Percentiles rank a stretch among this genome's conserved stretches.
phyloP scores from a whole-genome alignment of 2,329 filamentous ascomycete species.

The Tolypocladium sp. region DNA sequence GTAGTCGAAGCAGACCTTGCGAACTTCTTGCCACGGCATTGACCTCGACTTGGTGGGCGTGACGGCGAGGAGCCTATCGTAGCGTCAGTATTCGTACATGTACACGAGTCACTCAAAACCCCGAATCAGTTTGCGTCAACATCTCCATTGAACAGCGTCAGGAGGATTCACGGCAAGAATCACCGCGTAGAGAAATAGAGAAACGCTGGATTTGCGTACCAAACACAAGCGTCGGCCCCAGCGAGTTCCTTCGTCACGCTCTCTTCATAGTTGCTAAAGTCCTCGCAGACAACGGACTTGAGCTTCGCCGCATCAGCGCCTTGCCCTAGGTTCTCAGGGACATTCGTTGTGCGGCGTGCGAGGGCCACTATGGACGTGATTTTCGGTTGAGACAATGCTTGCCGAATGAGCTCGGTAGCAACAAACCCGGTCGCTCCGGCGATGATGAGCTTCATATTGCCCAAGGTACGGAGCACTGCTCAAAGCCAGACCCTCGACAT shows the following conservation, averaged over 20 bases:
- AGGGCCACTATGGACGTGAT: conserved; percentile 32
- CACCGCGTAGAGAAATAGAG: background rate
- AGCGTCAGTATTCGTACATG: background rate
- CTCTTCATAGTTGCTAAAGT: conserved; percentile 31
- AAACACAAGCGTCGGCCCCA: conserved; percentile 33
- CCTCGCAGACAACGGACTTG: conserved; percentile 25
- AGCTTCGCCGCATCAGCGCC: conserved; percentile 24
- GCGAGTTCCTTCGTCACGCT: conserved; percentile 26
- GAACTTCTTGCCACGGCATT: conserved; percentile 24
- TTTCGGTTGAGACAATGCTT: conserved; percentile 23
- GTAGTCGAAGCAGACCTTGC: conserved; percentile 29
- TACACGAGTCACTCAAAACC: background rate
- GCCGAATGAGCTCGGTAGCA: conserved; percentile 32
- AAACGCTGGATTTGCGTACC: conserved; percentile 14
- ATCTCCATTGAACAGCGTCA: background rate
- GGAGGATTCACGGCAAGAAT: background rate
- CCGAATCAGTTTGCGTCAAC: background rate
- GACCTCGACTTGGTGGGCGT: conserved; percentile 24
- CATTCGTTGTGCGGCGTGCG: conserved; percentile 23
- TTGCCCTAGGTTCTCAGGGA: conserved; percentile 11
- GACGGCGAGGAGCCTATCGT: conserved; percentile 28
- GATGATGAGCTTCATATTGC: conserved; percentile 34
- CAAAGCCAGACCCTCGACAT: background rate
- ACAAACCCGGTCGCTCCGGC: conserved; percentile 33
- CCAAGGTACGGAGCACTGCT: background rate